phyloP scores from a whole-genome alignment of 2,329 filamentous ascomycete species.

The Fusarium caatingaense region DNA sequence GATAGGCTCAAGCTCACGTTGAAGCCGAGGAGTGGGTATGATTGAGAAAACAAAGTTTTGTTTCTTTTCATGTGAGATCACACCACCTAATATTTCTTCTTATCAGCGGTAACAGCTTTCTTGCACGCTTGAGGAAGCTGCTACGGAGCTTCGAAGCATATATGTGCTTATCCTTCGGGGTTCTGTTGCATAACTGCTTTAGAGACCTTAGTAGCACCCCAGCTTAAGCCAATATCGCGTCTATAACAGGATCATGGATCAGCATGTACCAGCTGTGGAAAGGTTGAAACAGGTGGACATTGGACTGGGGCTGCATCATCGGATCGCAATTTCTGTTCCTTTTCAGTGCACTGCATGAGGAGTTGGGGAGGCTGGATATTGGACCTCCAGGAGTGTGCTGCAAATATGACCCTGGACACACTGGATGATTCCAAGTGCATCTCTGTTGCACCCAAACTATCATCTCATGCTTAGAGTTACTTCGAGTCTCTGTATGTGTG shows the following conservation, averaged over 20 bases:
- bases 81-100: background rate
- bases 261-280: background rate
- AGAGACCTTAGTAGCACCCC: background rate
- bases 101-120: background rate
- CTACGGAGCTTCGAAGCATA: background rate
- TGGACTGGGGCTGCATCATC: background rate
- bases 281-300: too few species aligned
- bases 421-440: background rate
- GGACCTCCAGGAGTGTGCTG: background rate
- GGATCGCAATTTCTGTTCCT: background rate
- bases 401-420: background rate
- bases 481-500: constrained; percentile 66
- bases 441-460: constrained; percentile 4
- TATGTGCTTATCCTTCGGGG: background rate
- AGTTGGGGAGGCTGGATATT: background rate
- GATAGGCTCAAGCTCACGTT: constrained; percentile 4
- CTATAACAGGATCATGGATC: background rate
- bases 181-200: background rate
- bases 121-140: background rate
- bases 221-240: background rate
- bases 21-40: background rate
- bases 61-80: background rate
- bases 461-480: constrained; percentile 64
- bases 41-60: background rate
- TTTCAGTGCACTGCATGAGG: background rate